Evolutionary conservation across 1,284 basidiomycete species (phyloP), one percentile per base, ranked within the genome.

Genomic region (Rhodotorula sp.): DNA sequence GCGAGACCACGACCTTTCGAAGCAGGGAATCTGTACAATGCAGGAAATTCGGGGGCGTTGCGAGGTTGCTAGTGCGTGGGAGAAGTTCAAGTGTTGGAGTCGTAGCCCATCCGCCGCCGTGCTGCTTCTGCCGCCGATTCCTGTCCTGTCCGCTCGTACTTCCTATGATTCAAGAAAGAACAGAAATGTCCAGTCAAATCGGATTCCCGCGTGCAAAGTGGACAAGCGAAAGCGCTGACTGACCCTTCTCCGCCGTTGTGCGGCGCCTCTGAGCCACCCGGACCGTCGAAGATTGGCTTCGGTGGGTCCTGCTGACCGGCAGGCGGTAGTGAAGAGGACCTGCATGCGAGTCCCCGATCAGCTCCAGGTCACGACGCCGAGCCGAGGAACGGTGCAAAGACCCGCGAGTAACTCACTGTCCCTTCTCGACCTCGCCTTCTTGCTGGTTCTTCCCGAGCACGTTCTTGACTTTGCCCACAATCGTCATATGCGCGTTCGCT

Each of bases 191-290:
- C 26, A 29, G 12, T 17, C 12, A 17, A 10, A 18, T 1, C 6
- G 49, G 4, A 4, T 51, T 4, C 4, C 49, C 12, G 12, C 4
- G 4, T 51, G 12, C 22, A 51, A 24, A 42, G 8, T 12, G 10
- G 37, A 24, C 49, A 51, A 24, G 20, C 12, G n/a, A 49, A 49
- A n/a, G 48, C 20, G 8, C 46, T 48, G 17, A 49, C 53, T 17
- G 10, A 54, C 53, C 14, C 53, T 54, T 54, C 53, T n/a, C 53
- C 53, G 26, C 53, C 53, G 53, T 54, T 54, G 26, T 54, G 53
- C 53, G 53, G 53, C 29, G 53, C 53, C 26, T 54, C 53, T 15
- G 53, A 18, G 14, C 53, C 53, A 17, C 53, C 53, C 3, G 53
- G 53, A 18, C 53, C 53, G 17, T 54, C 53, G 26, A 54, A 54